Evolutionary conservation across 2,329 filamentous ascomycete species (phyloP), one percentile per base, ranked within the genome.

Genomic region (Emericellopsis atlantica): DNA sequence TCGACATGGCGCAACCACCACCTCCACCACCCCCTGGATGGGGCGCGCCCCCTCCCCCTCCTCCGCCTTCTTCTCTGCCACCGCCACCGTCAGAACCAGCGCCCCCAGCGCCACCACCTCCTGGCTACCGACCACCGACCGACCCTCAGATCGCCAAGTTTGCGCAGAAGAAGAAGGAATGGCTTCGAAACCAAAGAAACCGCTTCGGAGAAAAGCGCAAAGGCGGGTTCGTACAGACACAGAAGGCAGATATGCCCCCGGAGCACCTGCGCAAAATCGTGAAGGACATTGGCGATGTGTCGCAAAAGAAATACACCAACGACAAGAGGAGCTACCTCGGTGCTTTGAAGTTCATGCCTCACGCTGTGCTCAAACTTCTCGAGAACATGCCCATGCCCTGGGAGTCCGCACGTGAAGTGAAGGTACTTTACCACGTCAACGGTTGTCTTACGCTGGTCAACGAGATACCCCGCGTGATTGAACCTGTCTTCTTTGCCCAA

Each of bases 301-400:
- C 90, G 41, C 93, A 98, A 64, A 96, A 95, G 70, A 96, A 95
- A 62, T 98, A 95, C 69, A 95, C 87, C 50, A 95, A 84, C 56
- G 92, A 98, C 68, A 98, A 98, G 73, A 79, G 92, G 51, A 95
- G 89, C 64, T 98, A 98, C 61, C 74, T 98, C 37, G 93, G 93
- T 47, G 92, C 93, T 29, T 66, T 98, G 47, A 98, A 98, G 66
- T 98, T 95, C 66, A 98, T 98, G 92, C 92, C 92, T 1, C 92
- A 98, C 58, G 92, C 92, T 6, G 92, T 98, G 10, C 66, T 98
- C 66, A 98, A 98, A 69, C 73, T 98, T 21, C 64, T 98, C 43
- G 92, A 98, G 67, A 98, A 98, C 54, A 98, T 98, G 92, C 92
- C 92, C 4, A 98, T 98, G 92, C 92, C 92, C 0, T 98, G 92